Percentiles rank a stretch among this genome's conserved stretches.
Evolutionary conservation across 1,139 yeast genomes (phyloP).

Genomic region (Candida sanyaensis): DNA sequence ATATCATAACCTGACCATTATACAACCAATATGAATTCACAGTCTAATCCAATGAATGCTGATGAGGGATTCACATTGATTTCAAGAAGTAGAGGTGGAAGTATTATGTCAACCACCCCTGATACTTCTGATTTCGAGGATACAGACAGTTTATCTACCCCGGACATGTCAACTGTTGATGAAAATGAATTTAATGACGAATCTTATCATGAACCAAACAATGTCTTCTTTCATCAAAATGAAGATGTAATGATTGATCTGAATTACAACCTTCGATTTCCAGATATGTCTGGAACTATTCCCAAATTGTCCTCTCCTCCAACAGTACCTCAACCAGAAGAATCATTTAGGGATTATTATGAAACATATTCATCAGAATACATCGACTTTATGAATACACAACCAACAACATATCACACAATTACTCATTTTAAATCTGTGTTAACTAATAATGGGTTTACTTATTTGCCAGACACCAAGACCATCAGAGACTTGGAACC

Average conservation of each 20-base stretch:
- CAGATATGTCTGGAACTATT: slow-evolving; percentile 3
- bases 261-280: slow-evolving; percentile 1
- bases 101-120: slow-evolving; percentile 8
- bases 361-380: slow-evolving; percentile 48
- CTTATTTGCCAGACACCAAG: slow-evolving; percentile 51
- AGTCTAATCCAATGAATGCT: background rate
- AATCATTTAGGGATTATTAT: slow-evolving; percentile 21
- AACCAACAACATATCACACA: slow-evolving; percentile 67
- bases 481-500: slow-evolving; percentile 37
- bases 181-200: background rate
- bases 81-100: slow-evolving; percentile 1
- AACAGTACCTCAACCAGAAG: background rate
- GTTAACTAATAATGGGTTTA: slow-evolving; percentile 53
- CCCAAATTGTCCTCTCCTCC: background rate
- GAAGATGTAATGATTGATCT: background rate
- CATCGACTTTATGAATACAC: slow-evolving; percentile 57
- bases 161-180: slow-evolving; percentile 5
- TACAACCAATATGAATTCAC: background rate
- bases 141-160: background rate
- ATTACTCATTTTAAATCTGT: slow-evolving; percentile 44
- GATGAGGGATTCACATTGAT: slow-evolving; percentile 4
- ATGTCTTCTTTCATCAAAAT: background rate
- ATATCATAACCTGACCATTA: no score
- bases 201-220: background rate
- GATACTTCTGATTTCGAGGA: slow-evolving; percentile 4